These are phyloP conservation scores for Canna indica DNA, from an alignment of 176 grass and related monocot species.

Conservation along the genomic window DNA sequence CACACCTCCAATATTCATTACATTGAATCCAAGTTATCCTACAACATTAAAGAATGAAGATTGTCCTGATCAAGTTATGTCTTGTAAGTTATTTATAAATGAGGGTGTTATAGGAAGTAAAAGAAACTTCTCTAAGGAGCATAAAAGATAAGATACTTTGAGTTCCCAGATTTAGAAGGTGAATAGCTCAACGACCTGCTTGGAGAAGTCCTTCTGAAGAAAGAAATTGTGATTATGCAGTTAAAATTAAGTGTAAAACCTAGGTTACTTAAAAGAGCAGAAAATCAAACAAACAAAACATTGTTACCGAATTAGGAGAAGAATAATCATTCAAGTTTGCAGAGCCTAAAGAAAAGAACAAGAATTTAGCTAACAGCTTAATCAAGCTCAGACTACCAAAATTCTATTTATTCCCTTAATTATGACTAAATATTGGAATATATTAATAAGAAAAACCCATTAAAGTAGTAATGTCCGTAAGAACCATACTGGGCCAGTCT, in stretches of 20 bases:
- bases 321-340: conserved; percentile 12
- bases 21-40: background rate
- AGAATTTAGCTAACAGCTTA: conserved; percentile 3
- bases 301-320: conserved; percentile 1
- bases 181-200: conserved; percentile 24
- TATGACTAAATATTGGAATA: background rate
- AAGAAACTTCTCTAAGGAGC: background rate
- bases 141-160: conserved; percentile 12
- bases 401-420: background rate
- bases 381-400: background rate
- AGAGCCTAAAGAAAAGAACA: conserved; percentile 6
- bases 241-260: background rate
- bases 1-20: background rate
- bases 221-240: conserved; percentile 13
- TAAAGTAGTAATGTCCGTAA: conserved; percentile 4
- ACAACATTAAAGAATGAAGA: background rate
- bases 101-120: background rate
- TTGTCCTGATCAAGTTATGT: too few relatives aligned
- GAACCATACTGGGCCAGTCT: background rate
- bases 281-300: background rate
- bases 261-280: background rate
- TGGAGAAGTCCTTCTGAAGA: conserved; percentile 27
- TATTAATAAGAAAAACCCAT: conserved; percentile 3
- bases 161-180: conserved; percentile 25
- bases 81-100: background rate